Base-by-base conservation (phyloP, 345 rosid species). In the Salix udensis region DNA sequence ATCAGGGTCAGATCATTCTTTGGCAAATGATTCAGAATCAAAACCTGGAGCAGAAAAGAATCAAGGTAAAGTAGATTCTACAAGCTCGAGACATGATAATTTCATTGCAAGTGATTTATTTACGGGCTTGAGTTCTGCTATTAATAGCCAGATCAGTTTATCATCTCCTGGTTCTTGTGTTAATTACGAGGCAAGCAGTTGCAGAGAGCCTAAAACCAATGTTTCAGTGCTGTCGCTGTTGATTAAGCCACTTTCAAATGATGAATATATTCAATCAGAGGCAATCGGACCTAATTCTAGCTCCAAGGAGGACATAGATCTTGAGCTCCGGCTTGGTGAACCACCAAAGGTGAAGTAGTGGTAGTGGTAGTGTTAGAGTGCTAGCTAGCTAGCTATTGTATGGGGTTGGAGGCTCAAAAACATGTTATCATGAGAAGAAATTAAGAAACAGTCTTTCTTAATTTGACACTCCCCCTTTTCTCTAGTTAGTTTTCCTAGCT, bases 261-360 rank as follows among this genome's bases (percentile, higher is more conserved):
- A 75, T 62, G 82, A 74, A 18, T 77, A n/a, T 65, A 65, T 74
- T 75, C 84, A 76, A 65, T 74, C 80, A 67, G 82, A 84, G 77
- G 84, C 76, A 24, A 68, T 55, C 77, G 87, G 84, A 71, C 72
- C 83, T 23, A 69, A 71, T 72, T 60, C 77, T n/a, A 74, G 40
- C 55, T 80, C 86, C 79, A 75, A 76, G 68, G 91, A 89, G 14
- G 92, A 85, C 52, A 78, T 93, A 85, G 97, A 93, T 87, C 98
- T 93, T 82, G 98, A 93, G 88, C 94, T 93, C 75, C 86, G 95
- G 88, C 94, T 93, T 77, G 97, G 98, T 60, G 72, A 85, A 74
- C 82, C 88, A n/a, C 82, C 88, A 61, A 77, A 86, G 40, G 83
- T 88, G 80, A 89, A 87, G 78, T 88, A 84, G 84, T 36, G 61